Conservation (phyloP, 352 stramenopile species). For the Globisporangium okanoganense region DNA sequence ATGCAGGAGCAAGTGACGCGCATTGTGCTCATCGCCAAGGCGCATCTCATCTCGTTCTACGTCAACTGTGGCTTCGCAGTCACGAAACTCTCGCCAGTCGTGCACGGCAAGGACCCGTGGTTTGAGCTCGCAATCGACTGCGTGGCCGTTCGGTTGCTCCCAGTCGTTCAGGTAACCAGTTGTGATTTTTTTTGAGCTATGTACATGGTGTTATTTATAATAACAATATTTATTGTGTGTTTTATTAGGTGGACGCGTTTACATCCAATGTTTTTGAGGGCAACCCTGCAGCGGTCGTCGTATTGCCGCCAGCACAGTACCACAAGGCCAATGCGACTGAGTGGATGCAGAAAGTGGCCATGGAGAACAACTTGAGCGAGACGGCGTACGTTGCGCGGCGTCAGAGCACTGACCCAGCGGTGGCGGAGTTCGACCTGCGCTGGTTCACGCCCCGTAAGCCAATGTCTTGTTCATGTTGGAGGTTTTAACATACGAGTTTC, state of each 20-base stretch:
- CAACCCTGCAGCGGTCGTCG: conserved; percentile 90
- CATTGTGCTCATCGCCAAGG: conserved; percentile 83
- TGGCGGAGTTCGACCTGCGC: conserved; percentile 42
- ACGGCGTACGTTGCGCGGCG: conserved; percentile 83
- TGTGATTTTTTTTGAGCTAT: too few relatives aligned
- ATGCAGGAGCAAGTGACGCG: conserved; percentile 49
- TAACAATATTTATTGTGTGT: not conserved
- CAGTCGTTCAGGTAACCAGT: conserved; percentile 47
- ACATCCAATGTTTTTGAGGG: conserved; percentile 62
- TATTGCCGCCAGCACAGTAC: conserved; percentile 38
- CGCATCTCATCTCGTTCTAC: conserved; percentile 84
- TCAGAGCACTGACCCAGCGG: not conserved
- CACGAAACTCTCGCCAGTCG: conserved; percentile 56
- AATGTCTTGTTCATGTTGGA: too few relatives aligned
- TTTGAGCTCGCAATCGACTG: conserved; percentile 75
- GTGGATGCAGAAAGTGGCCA: conserved; percentile 78
- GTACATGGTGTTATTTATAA: too few relatives aligned
- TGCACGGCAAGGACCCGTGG: conserved; percentile 82
- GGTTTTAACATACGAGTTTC: too few relatives aligned
- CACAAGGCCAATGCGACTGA: conserved; percentile 18
- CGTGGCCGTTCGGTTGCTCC: conserved; percentile 22
- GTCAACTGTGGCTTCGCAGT: conserved; percentile 75
- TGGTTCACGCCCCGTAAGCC: conserved; percentile 47
- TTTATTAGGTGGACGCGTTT: conserved; percentile 66
- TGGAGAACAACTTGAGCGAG: conserved; percentile 92